Evolutionary conservation across 2,329 filamentous ascomycete species (phyloP).

Genomic region (Sporothrix brunneoviolacea): DNA sequence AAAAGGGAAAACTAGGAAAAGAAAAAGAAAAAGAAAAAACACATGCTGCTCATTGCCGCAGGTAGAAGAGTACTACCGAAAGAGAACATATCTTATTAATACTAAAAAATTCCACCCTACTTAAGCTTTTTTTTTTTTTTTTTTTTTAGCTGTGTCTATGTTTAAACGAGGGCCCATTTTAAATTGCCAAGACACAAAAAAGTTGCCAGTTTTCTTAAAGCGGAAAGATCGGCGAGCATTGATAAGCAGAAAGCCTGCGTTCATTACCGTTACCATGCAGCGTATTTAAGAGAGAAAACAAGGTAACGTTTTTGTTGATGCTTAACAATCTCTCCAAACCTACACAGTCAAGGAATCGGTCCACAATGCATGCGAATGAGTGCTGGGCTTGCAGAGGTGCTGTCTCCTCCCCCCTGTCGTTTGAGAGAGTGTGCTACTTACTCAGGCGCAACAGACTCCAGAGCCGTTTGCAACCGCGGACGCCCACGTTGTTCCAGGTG

Average conservation of each 20-base stretch:
- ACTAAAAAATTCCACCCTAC: too few relatives aligned
- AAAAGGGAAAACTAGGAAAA: too few relatives aligned
- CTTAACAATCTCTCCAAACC: not conserved
- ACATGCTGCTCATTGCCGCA: too few relatives aligned
- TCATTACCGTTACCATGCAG: not conserved
- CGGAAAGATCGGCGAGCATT: not conserved
- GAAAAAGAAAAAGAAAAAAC: too few relatives aligned
- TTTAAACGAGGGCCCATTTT: too few relatives aligned
- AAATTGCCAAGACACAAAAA: not conserved
- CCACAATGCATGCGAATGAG: slow-evolving; percentile 1
- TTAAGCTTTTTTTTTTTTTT: too few relatives aligned
- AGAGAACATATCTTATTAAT: too few relatives aligned
- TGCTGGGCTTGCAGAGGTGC: slow-evolving; percentile 11
- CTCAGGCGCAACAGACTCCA: not conserved
- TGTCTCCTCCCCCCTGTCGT: not conserved
- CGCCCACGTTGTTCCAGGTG: slow-evolving; percentile 3
- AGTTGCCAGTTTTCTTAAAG: not conserved
- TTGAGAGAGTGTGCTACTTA: not conserved
- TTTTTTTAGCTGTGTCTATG: too few relatives aligned
- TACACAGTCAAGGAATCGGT: not conserved
- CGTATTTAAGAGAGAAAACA: not conserved
- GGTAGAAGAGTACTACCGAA: too few relatives aligned
- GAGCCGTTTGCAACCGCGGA: slow-evolving; percentile 6
- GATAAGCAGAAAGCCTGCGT: not conserved
- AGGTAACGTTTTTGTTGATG: not conserved